phyloP scores from a whole-genome alignment of 495 filamentous ascomycete species.

The Hapsidospora chrysogenum region DNA sequence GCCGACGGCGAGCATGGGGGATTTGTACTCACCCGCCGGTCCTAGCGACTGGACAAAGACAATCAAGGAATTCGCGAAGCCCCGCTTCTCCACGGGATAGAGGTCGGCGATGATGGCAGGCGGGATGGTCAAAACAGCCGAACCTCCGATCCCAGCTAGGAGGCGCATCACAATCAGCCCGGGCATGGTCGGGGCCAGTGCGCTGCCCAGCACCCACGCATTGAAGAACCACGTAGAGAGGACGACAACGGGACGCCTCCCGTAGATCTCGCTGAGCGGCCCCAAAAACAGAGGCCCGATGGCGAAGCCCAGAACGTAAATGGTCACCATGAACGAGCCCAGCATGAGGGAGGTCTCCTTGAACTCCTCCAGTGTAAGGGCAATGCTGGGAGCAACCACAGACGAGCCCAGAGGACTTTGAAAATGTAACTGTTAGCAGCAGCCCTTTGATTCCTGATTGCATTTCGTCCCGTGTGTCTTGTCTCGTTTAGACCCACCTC shows the following conservation, averaged over 20 bases:
- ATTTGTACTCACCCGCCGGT: no score
- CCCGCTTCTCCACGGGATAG: slow-evolving; percentile 35
- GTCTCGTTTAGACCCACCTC: no score
- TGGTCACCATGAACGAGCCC: background rate
- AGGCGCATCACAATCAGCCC: slow-evolving; percentile 49
- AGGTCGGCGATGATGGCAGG: slow-evolving; percentile 41
- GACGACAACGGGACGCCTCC: slow-evolving; percentile 44
- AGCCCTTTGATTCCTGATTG: no score
- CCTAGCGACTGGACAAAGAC: no score
- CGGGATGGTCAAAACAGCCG: slow-evolving; percentile 33
- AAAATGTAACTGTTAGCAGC: background rate
- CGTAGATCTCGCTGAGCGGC: slow-evolving; percentile 61
- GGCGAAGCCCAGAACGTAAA: slow-evolving; percentile 26
- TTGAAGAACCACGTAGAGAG: slow-evolving; percentile 50
- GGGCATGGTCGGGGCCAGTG: slow-evolving; percentile 40
- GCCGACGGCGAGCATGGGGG: no score
- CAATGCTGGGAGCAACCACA: slow-evolving; percentile 46
- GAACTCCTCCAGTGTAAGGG: slow-evolving; percentile 35
- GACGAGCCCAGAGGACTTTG: slow-evolving; percentile 40
- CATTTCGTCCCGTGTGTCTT: no score
- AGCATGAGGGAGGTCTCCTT: slow-evolving; percentile 16
- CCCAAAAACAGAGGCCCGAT: slow-evolving; percentile 38
- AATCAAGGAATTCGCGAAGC: no score
- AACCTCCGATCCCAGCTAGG: slow-evolving; percentile 43
- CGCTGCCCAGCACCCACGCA: slow-evolving; percentile 54